These are phyloP conservation scores for Rutstroemia sp. DNA, from an alignment of 2,329 filamentous ascomycete genomes.

Conservation along the genomic window DNA sequence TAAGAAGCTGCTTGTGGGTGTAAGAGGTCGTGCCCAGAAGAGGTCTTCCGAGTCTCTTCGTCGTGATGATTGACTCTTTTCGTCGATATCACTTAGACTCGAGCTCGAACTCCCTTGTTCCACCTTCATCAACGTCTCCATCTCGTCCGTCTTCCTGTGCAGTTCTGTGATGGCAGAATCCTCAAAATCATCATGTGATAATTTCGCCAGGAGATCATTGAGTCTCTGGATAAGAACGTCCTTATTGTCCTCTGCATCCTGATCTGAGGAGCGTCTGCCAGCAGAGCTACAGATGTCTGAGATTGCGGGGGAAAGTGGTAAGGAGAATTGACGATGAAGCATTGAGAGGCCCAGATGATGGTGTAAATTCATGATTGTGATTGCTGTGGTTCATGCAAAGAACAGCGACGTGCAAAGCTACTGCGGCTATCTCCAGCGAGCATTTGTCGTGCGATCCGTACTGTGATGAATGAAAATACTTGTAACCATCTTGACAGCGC, in stretches of 20 bases:
- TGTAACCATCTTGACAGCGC: too few relatives aligned
- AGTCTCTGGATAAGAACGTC: conserved; percentile 30
- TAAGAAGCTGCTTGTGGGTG: conserved; percentile 19
- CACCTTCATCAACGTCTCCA: conserved; percentile 28
- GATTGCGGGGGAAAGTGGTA: conserved; percentile 13
- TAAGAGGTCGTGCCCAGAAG: conserved; percentile 23
- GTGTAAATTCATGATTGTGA: conserved; percentile 21
- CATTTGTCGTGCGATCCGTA: neutral
- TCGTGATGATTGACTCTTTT: neutral
- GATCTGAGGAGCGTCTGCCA: neutral
- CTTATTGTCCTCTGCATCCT: conserved; percentile 26
- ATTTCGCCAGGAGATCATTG: conserved; percentile 27
- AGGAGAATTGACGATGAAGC: conserved; percentile 23
- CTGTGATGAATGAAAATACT: neutral
- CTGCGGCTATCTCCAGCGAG: neutral
- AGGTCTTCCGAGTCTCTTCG: conserved; percentile 13
- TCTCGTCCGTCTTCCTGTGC: conserved; percentile 32
- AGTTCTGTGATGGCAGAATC: conserved; percentile 27
- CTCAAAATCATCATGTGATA: conserved; percentile 25
- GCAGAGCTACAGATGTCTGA: neutral
- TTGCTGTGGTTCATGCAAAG: neutral
- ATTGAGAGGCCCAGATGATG: conserved; percentile 15
- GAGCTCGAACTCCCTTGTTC: conserved; percentile 9
- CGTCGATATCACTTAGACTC: neutral
- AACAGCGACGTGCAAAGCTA: neutral